These are phyloP conservation scores for Cryphonectria carpinicola DNA, from an alignment of 2,329 filamentous ascomycete genomes.

Conservation along the genomic window DNA sequence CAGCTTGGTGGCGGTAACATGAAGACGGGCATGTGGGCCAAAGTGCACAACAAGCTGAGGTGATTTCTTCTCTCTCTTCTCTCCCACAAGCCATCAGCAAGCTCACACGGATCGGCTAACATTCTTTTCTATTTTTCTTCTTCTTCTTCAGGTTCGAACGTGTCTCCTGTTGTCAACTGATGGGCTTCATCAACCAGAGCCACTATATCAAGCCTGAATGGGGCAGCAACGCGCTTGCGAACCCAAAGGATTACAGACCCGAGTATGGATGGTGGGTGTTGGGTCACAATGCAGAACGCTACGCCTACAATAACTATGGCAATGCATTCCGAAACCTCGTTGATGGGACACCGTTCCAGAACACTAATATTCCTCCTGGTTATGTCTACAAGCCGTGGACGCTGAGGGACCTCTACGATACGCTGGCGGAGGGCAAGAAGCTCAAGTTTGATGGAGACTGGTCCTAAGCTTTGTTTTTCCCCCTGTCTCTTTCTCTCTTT, in stretches of 20 bases:
- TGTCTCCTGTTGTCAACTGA: slow-evolving; percentile 28
- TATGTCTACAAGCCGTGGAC: slow-evolving; percentile 15
- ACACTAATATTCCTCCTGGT: slow-evolving; percentile 12
- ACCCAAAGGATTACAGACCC: slow-evolving; percentile 18
- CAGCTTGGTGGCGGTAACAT: slow-evolving; percentile 47
- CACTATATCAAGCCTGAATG: slow-evolving; percentile 30
- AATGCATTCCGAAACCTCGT: slow-evolving; percentile 16
- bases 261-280: slow-evolving; percentile 32
- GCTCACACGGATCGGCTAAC: background rate
- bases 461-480: slow-evolving; percentile 18
- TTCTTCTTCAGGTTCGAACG: slow-evolving; percentile 24
- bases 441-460: slow-evolving; percentile 21
- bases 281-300: slow-evolving; percentile 31
- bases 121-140: no score
- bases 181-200: slow-evolving; percentile 32
- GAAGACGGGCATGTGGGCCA: slow-evolving; percentile 36
- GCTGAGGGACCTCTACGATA: background rate
- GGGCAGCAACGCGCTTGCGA: slow-evolving; percentile 19
- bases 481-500: no score
- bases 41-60: slow-evolving; percentile 20
- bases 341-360: slow-evolving; percentile 15
- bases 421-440: slow-evolving; percentile 16
- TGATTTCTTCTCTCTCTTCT: background rate
- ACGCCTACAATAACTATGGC: slow-evolving; percentile 20
- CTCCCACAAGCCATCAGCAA: background rate